phyloP scores from a whole-genome alignment of 2,329 filamentous ascomycete species.

The Botrytis sinoallii region DNA sequence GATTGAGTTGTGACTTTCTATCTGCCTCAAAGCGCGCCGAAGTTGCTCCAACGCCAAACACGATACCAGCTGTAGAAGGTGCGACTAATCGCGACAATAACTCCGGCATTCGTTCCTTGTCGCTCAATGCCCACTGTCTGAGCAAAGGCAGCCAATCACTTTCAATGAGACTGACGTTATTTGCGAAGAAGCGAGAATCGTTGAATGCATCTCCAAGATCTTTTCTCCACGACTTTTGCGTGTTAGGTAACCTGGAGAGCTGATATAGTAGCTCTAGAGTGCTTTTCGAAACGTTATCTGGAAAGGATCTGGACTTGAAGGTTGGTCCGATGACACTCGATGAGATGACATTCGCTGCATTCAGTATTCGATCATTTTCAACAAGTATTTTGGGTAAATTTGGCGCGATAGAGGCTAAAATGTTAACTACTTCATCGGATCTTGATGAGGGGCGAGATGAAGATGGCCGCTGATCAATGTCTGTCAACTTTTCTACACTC shows the following conservation, averaged over 20 bases:
- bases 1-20: slow-evolving; percentile 83
- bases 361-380: slow-evolving; percentile 78
- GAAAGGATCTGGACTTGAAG: slow-evolving; percentile 81
- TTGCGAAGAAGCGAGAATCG: slow-evolving; percentile 80
- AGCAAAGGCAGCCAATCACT: slow-evolving; percentile 79
- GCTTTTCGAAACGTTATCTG: slow-evolving; percentile 72
- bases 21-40: slow-evolving; percentile 94
- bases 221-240: slow-evolving; percentile 88
- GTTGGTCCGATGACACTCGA: slow-evolving; percentile 77
- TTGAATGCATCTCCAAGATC: slow-evolving; percentile 91
- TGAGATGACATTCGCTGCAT: slow-evolving; percentile 76
- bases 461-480: slow-evolving; percentile 37
- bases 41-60: slow-evolving; percentile 96
- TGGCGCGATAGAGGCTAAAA: slow-evolving; percentile 75
- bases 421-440: slow-evolving; percentile 73
- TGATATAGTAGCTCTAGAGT: slow-evolving; percentile 73
- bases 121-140: slow-evolving; percentile 76
- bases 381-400: slow-evolving; percentile 79
- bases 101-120: slow-evolving; percentile 86
- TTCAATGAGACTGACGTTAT: slow-evolving; percentile 61
- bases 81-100: slow-evolving; percentile 74
- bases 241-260: slow-evolving; percentile 71
- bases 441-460: slow-evolving; percentile 40
- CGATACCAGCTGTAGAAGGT: slow-evolving; percentile 89
- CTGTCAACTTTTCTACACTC: slow-evolving; percentile 42